Evolutionary conservation across 495 filamentous ascomycete species (phyloP).

Genomic region (Penicillium coprophilum): DNA sequence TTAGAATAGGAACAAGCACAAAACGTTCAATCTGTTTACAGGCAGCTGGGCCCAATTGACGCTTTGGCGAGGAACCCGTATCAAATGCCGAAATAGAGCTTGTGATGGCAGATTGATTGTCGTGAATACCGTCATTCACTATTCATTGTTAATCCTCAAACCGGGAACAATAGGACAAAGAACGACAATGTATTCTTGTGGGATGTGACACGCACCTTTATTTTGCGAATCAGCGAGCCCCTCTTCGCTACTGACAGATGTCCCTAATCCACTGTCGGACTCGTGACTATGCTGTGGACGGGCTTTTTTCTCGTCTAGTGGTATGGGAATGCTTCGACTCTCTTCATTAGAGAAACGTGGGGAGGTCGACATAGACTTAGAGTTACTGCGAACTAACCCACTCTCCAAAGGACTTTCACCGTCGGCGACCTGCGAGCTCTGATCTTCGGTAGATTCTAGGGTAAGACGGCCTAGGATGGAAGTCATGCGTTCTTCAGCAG

Average conservation of each 20-base stretch:
- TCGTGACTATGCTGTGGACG: conserved; percentile 37
- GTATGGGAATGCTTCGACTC: neutral
- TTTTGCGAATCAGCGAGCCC: conserved; percentile 22
- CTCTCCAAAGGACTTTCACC: neutral
- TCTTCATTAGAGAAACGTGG: conserved; percentile 3
- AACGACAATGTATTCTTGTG: neutral
- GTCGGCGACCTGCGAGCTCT: neutral
- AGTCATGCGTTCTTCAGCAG: conserved; percentile 49
- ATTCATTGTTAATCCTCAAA: conserved; percentile 8
- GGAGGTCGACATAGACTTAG: conserved; percentile 1
- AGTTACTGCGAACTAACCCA: neutral
- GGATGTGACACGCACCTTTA: conserved; percentile 19
- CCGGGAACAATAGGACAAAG: neutral
- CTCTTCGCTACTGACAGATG: conserved; percentile 47
- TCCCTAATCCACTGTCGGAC: conserved; percentile 57
- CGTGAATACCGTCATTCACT: conserved; percentile 31
- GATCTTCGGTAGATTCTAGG: conserved; percentile 35
- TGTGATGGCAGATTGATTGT: conserved; percentile 45
- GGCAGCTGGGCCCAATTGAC: conserved; percentile 50
- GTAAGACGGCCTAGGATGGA: conserved; percentile 46
- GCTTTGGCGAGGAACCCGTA: conserved; percentile 27
- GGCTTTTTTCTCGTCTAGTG: conserved; percentile 19
- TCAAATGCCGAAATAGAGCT: conserved; percentile 38
- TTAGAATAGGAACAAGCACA: conserved; percentile 58
- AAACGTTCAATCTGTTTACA: conserved; percentile 56